phyloP scores from a whole-genome alignment of 768 basidiomycete species.

The Boletus vinaceobasis region DNA sequence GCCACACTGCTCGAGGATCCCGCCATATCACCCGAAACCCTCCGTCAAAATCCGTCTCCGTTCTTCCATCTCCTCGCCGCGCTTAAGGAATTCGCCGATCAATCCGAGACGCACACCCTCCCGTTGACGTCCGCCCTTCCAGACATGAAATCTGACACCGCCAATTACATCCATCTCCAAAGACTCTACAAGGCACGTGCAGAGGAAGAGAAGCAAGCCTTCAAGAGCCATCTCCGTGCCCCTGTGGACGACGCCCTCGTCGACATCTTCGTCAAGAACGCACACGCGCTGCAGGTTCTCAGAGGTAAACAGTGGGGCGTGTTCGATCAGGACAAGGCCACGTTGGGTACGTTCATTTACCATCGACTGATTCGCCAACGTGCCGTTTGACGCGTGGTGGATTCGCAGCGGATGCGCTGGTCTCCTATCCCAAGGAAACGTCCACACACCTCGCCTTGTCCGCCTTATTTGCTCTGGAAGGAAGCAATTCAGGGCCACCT shows the following conservation, averaged over 20 bases:
- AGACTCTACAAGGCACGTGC: conserved; percentile 79
- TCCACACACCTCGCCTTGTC: conserved; percentile 74
- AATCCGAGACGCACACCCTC: conserved; percentile 55
- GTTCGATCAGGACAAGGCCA: conserved; percentile 46
- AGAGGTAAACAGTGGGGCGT: conserved; percentile 60
- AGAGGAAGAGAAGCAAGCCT: conserved; percentile 57
- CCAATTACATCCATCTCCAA: conserved; percentile 80
- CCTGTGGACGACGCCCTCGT: conserved; percentile 51
- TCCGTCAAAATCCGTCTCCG: conserved; percentile 47
- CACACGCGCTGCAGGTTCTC: conserved; percentile 67
- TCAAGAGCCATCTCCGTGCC: conserved; percentile 48
- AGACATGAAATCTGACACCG: conserved; percentile 93
- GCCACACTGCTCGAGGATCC: conserved; percentile 60
- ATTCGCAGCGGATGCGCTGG: conserved; percentile 39
- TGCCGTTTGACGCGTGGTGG: background rate
- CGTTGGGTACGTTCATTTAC: conserved; percentile 41
- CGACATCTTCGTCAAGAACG: conserved; percentile 76
- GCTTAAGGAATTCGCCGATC: conserved; percentile 59
- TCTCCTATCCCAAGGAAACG: conserved; percentile 48
- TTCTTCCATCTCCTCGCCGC: conserved; percentile 82
- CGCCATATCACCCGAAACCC: conserved; percentile 40
- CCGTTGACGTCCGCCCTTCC: conserved; percentile 87
- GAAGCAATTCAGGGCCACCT: conserved; percentile 26
- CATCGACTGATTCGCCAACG: background rate
- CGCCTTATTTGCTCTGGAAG: conserved; percentile 43